These are phyloP conservation scores for Chytriomyces hyalinus DNA, from an alignment of 192 early-diverging fungal species.

Conservation along the genomic window DNA sequence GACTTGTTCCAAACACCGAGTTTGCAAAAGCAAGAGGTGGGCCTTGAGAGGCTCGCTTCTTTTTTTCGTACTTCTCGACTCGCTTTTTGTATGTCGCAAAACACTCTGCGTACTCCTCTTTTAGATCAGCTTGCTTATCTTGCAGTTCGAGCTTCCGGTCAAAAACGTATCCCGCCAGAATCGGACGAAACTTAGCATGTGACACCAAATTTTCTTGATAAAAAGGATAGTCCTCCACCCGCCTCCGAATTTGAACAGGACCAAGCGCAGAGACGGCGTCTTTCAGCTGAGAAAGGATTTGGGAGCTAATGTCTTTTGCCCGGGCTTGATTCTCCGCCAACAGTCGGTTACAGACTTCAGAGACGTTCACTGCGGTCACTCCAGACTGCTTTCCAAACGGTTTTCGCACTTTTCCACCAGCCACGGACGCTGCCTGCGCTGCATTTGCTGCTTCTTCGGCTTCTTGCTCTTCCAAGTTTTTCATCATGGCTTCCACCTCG, in stretches of 20 bases:
- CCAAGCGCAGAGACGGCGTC: not conserved
- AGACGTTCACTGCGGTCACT: not conserved
- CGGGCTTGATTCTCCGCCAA: constrained; percentile 21
- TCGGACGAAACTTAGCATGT: constrained; percentile 18
- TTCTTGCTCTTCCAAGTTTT: constrained; percentile 27
- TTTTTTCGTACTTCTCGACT: constrained; percentile 32
- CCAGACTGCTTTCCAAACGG: not conserved
- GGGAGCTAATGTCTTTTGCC: constrained; percentile 12
- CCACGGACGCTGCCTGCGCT: not conserved
- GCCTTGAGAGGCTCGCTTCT: not conserved
- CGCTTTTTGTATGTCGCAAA: constrained; percentile 31
- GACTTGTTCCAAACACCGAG: not conserved
- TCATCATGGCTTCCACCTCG: constrained; percentile 33
- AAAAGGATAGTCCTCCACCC: constrained; percentile 26
- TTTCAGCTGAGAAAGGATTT: not conserved
- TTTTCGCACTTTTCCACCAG: not conserved
- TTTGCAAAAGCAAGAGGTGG: constrained; percentile 1
- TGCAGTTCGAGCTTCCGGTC: constrained; percentile 1
- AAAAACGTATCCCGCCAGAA: constrained; percentile 5
- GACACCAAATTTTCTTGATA: constrained; percentile 2
- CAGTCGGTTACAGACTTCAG: constrained; percentile 9
- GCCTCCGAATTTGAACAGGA: constrained; percentile 14
- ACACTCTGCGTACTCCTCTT: constrained; percentile 34
- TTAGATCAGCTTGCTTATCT: constrained; percentile 27
- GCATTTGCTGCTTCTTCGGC: constrained; percentile 11